Evolutionary conservation across 805 yeast species (phyloP), one percentile per base, ranked within the genome.

Genomic region (Tetrapisispora nanseiensis): DNA sequence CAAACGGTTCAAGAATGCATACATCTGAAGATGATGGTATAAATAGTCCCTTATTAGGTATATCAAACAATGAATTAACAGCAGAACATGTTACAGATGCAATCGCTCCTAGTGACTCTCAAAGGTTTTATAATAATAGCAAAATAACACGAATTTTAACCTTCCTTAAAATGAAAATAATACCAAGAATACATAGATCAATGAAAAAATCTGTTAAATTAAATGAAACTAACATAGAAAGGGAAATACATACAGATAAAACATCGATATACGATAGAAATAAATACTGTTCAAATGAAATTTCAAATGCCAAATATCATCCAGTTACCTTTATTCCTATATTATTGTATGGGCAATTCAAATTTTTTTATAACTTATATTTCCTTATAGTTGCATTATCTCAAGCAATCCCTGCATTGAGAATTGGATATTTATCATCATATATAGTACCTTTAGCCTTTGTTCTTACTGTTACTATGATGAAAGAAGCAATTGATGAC

Each of bases 401-500:
- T 5, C 98, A 92, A 64, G 81, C 82, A 2, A 72, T 92, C 19
- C 97, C 97, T 1, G 85, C 80, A 7, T 70, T 92, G 41, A 71
- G 97, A 51, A 92, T 92, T 28, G 99, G 99, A 11, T 92, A 90
- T 57, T 68, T 92, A 29, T 83, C 95, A 1, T 84, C 96, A 2
- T 92, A 92, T 59, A 73, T 94, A 18, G 96, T 89, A 9, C 99
- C 99, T 0, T 71, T 92, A 43, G 96, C 85, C 1, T 92, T 92
- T 68, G 98, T 92, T 13, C 67, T 92, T 32, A 69, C 83, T 0
- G 95, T 92, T 6, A 94, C 98, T 1, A 89, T 94, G 95, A 68
- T 81, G 51, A 92, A 92, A 61, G 99, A 92, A 60, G 97, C 97
- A 0, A 71, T 84, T 51, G 99, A 92, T 64, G 99, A 92, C 63